These are phyloP conservation scores for Diaporthe longicolla DNA, from an alignment of 2,329 filamentous ascomycete species.

Conservation along the genomic window DNA sequence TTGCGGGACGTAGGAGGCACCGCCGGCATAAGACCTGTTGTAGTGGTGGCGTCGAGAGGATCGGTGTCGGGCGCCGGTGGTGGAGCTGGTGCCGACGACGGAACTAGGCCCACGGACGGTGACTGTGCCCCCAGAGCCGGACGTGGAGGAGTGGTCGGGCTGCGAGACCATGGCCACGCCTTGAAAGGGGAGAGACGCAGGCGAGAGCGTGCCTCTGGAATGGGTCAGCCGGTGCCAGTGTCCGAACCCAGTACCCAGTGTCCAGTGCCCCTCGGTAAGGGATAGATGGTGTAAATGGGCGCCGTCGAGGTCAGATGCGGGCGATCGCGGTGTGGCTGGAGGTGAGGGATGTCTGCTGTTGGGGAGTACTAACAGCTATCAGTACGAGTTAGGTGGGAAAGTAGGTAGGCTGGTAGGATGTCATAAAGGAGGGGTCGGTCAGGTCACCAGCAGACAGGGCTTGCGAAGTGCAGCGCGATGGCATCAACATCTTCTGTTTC, in stretches of 20 bases:
- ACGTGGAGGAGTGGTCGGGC: slow-evolving; percentile 48
- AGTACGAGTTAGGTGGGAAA: slow-evolving; percentile 31
- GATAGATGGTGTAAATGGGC: background rate
- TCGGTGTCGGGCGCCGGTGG: slow-evolving; percentile 44
- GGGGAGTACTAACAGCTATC: slow-evolving; percentile 32
- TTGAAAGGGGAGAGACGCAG: slow-evolving; percentile 11
- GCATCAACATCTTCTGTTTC: slow-evolving; percentile 34
- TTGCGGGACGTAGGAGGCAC: slow-evolving; percentile 76
- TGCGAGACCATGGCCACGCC: slow-evolving; percentile 52
- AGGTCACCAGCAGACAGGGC: slow-evolving; percentile 31
- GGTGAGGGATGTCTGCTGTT: slow-evolving; percentile 21
- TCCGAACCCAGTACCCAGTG: slow-evolving; percentile 1
- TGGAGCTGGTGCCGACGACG: slow-evolving; percentile 48
- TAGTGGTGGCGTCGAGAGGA: slow-evolving; percentile 64
- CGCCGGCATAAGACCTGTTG: slow-evolving; percentile 85
- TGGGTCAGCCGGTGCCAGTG: slow-evolving; percentile 25
- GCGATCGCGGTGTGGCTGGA: slow-evolving; percentile 38
- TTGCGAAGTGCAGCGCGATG: slow-evolving; percentile 30
- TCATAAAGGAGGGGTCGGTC: slow-evolving; percentile 33
- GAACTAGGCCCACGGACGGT: slow-evolving; percentile 52
- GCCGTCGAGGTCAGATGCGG: slow-evolving; percentile 21
- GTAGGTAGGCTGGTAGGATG: slow-evolving; percentile 34
- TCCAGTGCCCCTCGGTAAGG: slow-evolving; percentile 11
- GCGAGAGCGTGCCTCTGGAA: slow-evolving; percentile 20
- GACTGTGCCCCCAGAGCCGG: slow-evolving; percentile 45